Evolutionary conservation across 805 yeast genomes (phyloP).

Genomic region (Lipomyces oligophaga): DNA sequence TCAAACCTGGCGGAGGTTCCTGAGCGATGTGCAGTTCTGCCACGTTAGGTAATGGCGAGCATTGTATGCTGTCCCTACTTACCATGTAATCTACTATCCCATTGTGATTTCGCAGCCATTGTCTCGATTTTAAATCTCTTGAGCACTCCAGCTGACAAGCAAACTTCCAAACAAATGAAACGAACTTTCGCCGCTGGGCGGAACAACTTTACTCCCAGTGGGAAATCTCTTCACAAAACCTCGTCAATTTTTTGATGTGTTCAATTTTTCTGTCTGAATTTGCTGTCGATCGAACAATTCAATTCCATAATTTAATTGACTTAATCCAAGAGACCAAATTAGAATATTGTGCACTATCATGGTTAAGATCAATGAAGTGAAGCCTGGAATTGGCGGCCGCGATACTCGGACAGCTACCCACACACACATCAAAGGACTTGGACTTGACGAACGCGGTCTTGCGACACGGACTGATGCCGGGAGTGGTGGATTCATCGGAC

Average conservation of each 20-base stretch:
- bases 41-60: background rate
- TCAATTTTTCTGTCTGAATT: background rate
- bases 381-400: conserved; percentile 50
- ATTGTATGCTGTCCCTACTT: too few relatives aligned
- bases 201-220: conserved; percentile 1
- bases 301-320: too few relatives aligned
- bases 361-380: conserved; percentile 48
- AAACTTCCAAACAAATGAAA: background rate
- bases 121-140: too few relatives aligned
- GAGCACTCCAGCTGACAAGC: too few relatives aligned
- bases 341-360: too few relatives aligned
- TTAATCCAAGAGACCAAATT: too few relatives aligned
- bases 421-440: conserved; percentile 93
- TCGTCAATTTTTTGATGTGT: background rate
- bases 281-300: background rate
- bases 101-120: conserved; percentile 13
- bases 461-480: conserved; percentile 79
- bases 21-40: conserved; percentile 24
- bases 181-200: conserved; percentile 1
- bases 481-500: conserved; percentile 91
- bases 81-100: conserved; percentile 21
- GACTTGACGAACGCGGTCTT: conserved; percentile 81
- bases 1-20: conserved; percentile 20
- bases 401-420: conserved; percentile 83
- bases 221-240: background rate